Percentiles rank a stretch among this genome's conserved stretches.
Conservation (phyloP, 1,284 basidiomycete genomes). For the Athelia psychrophila region DNA sequence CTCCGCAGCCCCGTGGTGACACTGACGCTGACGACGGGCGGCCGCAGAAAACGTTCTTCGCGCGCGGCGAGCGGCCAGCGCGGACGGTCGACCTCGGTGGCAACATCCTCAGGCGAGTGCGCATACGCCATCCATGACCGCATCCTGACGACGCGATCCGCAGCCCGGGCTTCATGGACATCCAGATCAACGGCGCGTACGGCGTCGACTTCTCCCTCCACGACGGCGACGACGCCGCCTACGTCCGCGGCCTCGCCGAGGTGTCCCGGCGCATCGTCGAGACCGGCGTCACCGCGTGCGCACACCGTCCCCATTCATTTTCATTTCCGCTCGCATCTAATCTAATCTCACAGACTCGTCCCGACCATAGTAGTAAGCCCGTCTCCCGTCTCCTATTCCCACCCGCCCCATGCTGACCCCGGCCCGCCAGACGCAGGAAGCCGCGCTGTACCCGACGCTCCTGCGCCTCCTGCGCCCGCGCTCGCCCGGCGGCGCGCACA, state of each 20-base stretch:
- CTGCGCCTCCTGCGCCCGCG: slow-evolving; percentile 62
- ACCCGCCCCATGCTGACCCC: slow-evolving; percentile 3
- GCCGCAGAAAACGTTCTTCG: slow-evolving; percentile 62
- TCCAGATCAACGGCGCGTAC: slow-evolving; percentile 87
- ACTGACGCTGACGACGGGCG: background rate
- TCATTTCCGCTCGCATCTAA: background rate
- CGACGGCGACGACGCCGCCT: slow-evolving; percentile 65
- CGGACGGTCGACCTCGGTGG: slow-evolving; percentile 65
- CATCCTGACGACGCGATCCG: background rate
- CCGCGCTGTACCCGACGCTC: slow-evolving; percentile 65
- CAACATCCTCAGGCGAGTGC: slow-evolving; percentile 64
- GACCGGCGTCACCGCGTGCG: slow-evolving; percentile 85
- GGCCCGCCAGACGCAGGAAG: slow-evolving; percentile 70
- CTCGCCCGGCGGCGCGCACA: slow-evolving; percentile 57
- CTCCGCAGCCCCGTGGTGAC: slow-evolving; percentile 1
- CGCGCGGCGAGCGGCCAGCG: slow-evolving; percentile 57
- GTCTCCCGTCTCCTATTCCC: slow-evolving; percentile 1
- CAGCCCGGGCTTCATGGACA: slow-evolving; percentile 77
- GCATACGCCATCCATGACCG: slow-evolving; percentile 2
- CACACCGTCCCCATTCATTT: too few species aligned
- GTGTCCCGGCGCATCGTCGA: slow-evolving; percentile 78
- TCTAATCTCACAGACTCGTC: slow-evolving; percentile 44
- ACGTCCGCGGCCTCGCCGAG: slow-evolving; percentile 64
- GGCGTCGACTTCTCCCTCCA: slow-evolving; percentile 87
- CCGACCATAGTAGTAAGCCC: slow-evolving; percentile 74